Evolutionary conservation across 2,329 filamentous ascomycete genomes (phyloP), one percentile per base, ranked within the genome.

Genomic region (Aspergillus calidoustus): DNA sequence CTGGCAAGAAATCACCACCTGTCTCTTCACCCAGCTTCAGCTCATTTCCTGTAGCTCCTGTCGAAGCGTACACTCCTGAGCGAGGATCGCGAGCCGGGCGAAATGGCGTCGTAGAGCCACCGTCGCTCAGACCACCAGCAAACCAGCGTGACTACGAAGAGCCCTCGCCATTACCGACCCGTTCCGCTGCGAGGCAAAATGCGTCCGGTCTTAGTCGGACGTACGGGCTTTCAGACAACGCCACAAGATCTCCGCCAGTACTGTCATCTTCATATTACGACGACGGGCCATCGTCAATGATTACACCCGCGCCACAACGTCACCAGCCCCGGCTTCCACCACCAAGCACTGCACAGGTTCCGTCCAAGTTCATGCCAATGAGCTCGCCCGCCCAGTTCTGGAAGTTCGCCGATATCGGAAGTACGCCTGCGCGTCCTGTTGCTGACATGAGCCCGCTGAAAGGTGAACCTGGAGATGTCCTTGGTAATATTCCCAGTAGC

Each of bases 311-410:
- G 1, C 81, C 81, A 9, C 76, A 81, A 63, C 77, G 80, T 22
- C 79, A 83, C 54, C 81, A 82, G 57, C 80, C 80, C 5, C 77
- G 77, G 8, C 73, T 82, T 5, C 80, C 80, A 13, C 80, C 81
- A 7, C 81, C 81, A 0, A 82, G 80, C 66, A 83, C 81, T 2
- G 78, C 80, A 3, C 80, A 81, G 58, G 76, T 81, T 17, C 81
- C 81, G 1, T 82, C 80, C 22, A 82, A 81, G 64, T 82, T 82
- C 67, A 82, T 83, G 80, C 79, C 80, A 4, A 79, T 82, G 73
- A 82, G 80, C 62, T 82, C 79, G 4, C 81, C 81, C 1, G 81
- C 81, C 4, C 79, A 82, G 48, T 83, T 82, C 68, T 83, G 81
- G 81, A 82, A 81, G 58, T 79, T 80, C 47, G 78, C 77, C 22